Evolutionary conservation across 164 flowering plant species (phyloP), one percentile per base, ranked within the genome.

Genomic region (Kalanchoe fedtschenkoi): DNA sequence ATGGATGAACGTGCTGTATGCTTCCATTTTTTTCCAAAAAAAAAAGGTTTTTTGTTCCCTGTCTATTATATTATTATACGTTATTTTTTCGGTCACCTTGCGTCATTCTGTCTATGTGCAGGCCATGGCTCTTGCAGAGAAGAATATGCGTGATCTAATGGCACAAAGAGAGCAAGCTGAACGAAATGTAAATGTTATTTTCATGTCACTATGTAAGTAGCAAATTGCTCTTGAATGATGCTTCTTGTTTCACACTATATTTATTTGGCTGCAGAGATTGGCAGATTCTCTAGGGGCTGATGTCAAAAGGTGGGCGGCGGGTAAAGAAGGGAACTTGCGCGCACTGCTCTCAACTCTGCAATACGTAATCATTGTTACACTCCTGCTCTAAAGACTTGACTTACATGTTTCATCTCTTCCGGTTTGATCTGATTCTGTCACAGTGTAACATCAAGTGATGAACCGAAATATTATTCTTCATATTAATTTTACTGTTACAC

Each of bases 61-160:
- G 29, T 55, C 8, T 62, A 53, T 16, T 15, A 9, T 19, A 21
- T 37, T 21, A 8, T n/a, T 42, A 6, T 5, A 10, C 6, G 0
- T 58, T 19, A 30, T 28, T 32, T 38, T 17, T 2, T 59, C 38
- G 42, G 17, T 55, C 17, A 58, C 64, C 38, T n/a, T 26, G 34
- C 17, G 6, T 24, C 35, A 29, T 19, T 21, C 21, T 60, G n/a
- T 62, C 24, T 68, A 32, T 79, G n/a, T 74, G 61, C 80, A 93
- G 97, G 97, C 96, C 33, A 90, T 86, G 74, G 97, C 98, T 58
- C 86, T 93, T 62, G 96, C 83, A 29, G 98, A 90, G 71, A 93
- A 86, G 76, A 88, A 90, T 58, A 77, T 67, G 80, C 98, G 96
- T 24, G 97, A 93, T 73, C 80, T 83, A 70, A 76, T 80, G 54